Evolutionary conservation across 2,329 filamentous ascomycete species (phyloP).

Genomic region (Fulvia fulva): DNA sequence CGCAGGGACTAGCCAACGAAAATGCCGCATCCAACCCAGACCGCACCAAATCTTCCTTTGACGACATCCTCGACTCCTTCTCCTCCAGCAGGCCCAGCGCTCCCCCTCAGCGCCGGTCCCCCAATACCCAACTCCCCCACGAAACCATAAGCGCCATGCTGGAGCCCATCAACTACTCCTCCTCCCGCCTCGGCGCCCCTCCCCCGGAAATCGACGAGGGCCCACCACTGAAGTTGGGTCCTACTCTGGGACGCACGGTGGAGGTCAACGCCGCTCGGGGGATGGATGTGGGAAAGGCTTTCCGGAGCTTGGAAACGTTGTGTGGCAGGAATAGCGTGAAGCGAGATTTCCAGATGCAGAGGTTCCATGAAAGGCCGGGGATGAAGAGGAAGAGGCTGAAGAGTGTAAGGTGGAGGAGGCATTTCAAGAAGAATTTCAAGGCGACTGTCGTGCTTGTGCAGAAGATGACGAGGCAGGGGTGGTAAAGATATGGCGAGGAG

Average conservation of each 20-base stretch:
- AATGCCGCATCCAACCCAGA: too few relatives aligned
- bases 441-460: conserved; percentile 61
- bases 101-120: too few relatives aligned
- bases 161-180: background rate
- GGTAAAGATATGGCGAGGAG: too few relatives aligned
- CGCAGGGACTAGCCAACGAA: conserved; percentile 1
- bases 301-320: conserved; percentile 43
- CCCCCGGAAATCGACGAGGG: conserved; percentile 2
- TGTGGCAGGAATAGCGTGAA: conserved; percentile 56
- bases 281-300: conserved; percentile 47
- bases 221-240: conserved; percentile 34
- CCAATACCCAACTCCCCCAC: too few relatives aligned
- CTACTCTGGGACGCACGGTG: conserved; percentile 40
- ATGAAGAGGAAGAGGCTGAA: conserved; percentile 72
- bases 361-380: conserved; percentile 70
- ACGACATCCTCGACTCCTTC: conserved; percentile 15
- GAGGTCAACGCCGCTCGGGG: conserved; percentile 33
- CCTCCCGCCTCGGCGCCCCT: background rate
- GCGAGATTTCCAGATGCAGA: conserved; percentile 55
- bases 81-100: too few relatives aligned
- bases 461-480: conserved; percentile 72
- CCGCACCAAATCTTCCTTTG: conserved; percentile 12
- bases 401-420: conserved; percentile 63
- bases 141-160: background rate
- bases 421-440: conserved; percentile 67